A percentile compares a stretch with the other conserved stretches of the same genome.
Conservation (phyloP, 2,329 filamentous ascomycete genomes). For the Aspergillus fumigatus region DNA sequence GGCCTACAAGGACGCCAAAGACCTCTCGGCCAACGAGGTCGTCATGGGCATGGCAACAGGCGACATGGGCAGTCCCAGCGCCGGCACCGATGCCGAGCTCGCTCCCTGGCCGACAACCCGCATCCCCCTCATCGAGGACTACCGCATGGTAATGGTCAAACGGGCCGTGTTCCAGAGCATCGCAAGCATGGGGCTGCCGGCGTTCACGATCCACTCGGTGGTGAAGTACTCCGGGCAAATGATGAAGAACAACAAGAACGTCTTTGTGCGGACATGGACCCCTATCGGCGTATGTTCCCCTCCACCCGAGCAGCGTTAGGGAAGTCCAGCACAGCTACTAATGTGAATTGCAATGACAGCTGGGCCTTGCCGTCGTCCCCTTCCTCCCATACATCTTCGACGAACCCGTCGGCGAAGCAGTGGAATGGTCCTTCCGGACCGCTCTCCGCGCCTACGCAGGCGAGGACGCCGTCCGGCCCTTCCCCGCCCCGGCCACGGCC, state of each 20-base stretch:
- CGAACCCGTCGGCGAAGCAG: slow-evolving; percentile 83
- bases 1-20: slow-evolving; percentile 36
- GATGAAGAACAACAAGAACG: slow-evolving; percentile 78
- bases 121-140: slow-evolving; percentile 79
- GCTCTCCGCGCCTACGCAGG: slow-evolving; percentile 71
- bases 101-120: slow-evolving; percentile 40
- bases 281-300: slow-evolving; percentile 74
- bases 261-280: slow-evolving; percentile 72
- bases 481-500: slow-evolving; percentile 12
- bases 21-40: slow-evolving; percentile 27
- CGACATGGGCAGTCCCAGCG: slow-evolving; percentile 17
- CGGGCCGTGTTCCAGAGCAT: slow-evolving; percentile 84
- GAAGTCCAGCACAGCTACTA: slow-evolving; percentile 7
- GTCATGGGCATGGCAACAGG: slow-evolving; percentile 34
- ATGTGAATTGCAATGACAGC: slow-evolving; percentile 33
- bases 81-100: slow-evolving; percentile 18
- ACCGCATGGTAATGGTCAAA: slow-evolving; percentile 84
- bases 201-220: slow-evolving; percentile 89
- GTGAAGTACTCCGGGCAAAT: slow-evolving; percentile 83
- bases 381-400: slow-evolving; percentile 83
- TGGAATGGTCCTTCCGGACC: slow-evolving; percentile 85
- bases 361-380: slow-evolving; percentile 69
- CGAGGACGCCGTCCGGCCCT: slow-evolving; percentile 47
- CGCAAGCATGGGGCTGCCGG: slow-evolving; percentile 89
- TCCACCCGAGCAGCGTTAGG: neutral